Percentiles rank a stretch among this genome's conserved stretches.
Evolutionary conservation across 2,329 filamentous ascomycete genomes (phyloP).

Genomic region (Gaeumannomyces sp.): DNA sequence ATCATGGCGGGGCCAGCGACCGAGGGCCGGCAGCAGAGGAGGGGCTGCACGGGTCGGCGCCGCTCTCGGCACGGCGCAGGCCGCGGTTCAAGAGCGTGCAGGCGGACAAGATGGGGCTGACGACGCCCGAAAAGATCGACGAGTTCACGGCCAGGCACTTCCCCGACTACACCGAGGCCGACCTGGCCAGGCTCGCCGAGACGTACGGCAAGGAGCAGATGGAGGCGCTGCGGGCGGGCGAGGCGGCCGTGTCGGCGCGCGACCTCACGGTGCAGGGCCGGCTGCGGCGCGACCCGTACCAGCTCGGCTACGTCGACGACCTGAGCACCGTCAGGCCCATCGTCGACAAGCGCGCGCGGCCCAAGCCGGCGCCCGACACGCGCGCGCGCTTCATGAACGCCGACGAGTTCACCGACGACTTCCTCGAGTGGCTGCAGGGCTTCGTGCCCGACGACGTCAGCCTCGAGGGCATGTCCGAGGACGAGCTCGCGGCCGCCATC

Average conservation of each 20-base stretch:
- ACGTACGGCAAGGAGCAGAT: constrained; percentile 78
- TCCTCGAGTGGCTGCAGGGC: constrained; percentile 40
- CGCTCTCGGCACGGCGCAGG: constrained; percentile 38
- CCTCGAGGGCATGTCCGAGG: constrained; percentile 18
- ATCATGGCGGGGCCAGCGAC: not conserved
- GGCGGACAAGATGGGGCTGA: constrained; percentile 45
- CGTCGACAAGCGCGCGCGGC: constrained; percentile 61
- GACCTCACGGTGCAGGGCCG: constrained; percentile 71
- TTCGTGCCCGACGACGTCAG: constrained; percentile 23
- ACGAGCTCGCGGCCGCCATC: constrained; percentile 22
- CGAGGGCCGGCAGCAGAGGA: not conserved
- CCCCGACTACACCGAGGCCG: constrained; percentile 59
- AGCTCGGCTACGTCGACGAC: constrained; percentile 73
- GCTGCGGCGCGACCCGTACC: constrained; percentile 65
- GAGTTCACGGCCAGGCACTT: constrained; percentile 43
- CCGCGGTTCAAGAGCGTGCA: constrained; percentile 47
- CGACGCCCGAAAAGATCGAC: constrained; percentile 36
- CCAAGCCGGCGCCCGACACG: constrained; percentile 45
- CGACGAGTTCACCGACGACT: constrained; percentile 55
- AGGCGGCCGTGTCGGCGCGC: constrained; percentile 65
- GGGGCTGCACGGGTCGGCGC: constrained; percentile 43
- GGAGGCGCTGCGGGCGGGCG: constrained; percentile 73
- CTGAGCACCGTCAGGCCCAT: constrained; percentile 71
- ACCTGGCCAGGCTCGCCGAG: constrained; percentile 54
- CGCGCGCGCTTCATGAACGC: constrained; percentile 54